Conservation (phyloP, 768 basidiomycete genomes). For the Amylocystis lapponica region DNA sequence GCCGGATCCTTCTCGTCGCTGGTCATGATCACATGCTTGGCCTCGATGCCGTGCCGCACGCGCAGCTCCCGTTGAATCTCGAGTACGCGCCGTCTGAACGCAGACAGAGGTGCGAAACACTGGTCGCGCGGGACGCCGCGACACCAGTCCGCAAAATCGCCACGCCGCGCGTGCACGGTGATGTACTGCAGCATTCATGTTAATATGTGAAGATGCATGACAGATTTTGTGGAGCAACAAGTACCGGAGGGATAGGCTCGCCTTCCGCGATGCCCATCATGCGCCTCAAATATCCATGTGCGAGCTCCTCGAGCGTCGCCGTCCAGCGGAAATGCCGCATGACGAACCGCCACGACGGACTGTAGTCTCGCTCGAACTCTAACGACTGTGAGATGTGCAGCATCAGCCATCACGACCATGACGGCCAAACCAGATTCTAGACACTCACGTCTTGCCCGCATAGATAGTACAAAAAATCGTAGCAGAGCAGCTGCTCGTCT, state of each 20-base stretch:
- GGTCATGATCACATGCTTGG: constrained; percentile 32
- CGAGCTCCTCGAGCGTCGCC: constrained; percentile 18
- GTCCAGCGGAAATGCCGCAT: constrained; percentile 28
- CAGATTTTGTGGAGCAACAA: not conserved
- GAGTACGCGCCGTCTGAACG: constrained; percentile 21
- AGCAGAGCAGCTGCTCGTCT: constrained; percentile 32
- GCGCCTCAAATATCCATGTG: constrained; percentile 22
- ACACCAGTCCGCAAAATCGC: constrained; percentile 30
- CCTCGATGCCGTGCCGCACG: constrained; percentile 16
- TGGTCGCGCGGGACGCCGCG: constrained; percentile 18
- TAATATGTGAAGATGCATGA: not conserved
- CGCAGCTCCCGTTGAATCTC: constrained; percentile 30
- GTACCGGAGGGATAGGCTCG: constrained; percentile 25
- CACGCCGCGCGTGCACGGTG: constrained; percentile 26
- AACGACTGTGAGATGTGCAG: constrained; percentile 14
- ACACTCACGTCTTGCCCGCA: constrained; percentile 21
- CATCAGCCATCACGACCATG: not conserved
- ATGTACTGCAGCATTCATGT: constrained; percentile 20
- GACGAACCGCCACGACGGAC: constrained; percentile 30
- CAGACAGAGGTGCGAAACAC: constrained; percentile 32
- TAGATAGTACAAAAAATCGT: constrained; percentile 31
- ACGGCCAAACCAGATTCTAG: not conserved
- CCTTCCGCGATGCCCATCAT: constrained; percentile 16
- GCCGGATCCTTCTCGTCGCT: constrained; percentile 32
- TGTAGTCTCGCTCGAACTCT: constrained; percentile 24